A percentile compares a stretch with the other conserved stretches of the same genome.
phyloP scores from a whole-genome alignment of 2,329 filamentous ascomycete species.

The Cadophora gregata region DNA sequence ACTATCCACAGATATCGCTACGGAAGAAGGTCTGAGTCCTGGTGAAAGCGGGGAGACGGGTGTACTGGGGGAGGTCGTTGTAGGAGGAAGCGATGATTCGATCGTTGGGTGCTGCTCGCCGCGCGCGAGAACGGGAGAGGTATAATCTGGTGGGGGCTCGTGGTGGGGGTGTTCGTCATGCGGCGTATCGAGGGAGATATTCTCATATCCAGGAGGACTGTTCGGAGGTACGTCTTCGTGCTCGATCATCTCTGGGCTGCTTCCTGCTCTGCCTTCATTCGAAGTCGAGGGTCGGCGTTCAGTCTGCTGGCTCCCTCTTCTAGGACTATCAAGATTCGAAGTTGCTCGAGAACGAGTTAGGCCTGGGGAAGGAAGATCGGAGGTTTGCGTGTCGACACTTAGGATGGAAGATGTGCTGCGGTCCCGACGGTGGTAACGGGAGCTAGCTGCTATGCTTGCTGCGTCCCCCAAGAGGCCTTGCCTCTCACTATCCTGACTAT shows the following conservation, averaged over 20 bases:
- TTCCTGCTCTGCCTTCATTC: slow-evolving; percentile 38
- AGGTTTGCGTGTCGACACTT: slow-evolving; percentile 57
- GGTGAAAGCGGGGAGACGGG: slow-evolving; percentile 18
- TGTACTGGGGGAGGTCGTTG: slow-evolving; percentile 15
- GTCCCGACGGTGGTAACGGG: slow-evolving; percentile 51
- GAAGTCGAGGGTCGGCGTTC: slow-evolving; percentile 17
- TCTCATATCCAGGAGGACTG: slow-evolving; percentile 43
- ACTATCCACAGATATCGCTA: slow-evolving; percentile 13
- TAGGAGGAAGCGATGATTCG: slow-evolving; percentile 19
- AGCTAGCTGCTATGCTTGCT: slow-evolving; percentile 53
- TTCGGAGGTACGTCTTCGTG: slow-evolving; percentile 41
- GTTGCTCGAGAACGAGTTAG: slow-evolving; percentile 49
- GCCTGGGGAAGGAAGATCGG: slow-evolving; percentile 49
- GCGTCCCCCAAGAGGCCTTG: slow-evolving; percentile 74
- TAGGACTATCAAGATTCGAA: slow-evolving; percentile 52
- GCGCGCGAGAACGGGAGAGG: slow-evolving; percentile 34
- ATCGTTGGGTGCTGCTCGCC: slow-evolving; percentile 26
- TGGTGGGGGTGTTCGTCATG: slow-evolving; percentile 24
- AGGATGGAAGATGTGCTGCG: slow-evolving; percentile 60
- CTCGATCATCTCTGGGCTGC: slow-evolving; percentile 42
- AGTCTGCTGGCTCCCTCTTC: slow-evolving; percentile 23
- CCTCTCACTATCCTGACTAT: slow-evolving; percentile 75
- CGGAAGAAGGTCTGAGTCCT: not conserved
- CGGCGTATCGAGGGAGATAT: slow-evolving; percentile 40
- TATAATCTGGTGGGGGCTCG: slow-evolving; percentile 42